A percentile compares a stretch with the other conserved stretches of the same genome.
Evolutionary conservation across 768 basidiomycete genomes (phyloP).

Genomic region (Auricularia sp.): DNA sequence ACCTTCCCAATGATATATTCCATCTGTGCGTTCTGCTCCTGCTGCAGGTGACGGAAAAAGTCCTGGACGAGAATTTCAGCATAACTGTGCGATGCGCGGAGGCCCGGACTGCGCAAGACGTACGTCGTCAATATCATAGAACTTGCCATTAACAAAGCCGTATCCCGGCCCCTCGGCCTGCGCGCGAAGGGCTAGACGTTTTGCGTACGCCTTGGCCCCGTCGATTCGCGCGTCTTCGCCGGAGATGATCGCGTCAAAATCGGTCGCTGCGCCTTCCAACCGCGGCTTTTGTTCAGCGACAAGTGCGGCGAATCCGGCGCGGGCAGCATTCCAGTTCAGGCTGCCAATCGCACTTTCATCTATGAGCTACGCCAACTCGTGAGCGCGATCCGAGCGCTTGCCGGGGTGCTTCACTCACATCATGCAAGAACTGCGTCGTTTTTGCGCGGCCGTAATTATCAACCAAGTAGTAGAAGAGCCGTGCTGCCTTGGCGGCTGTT

Average conservation of each 20-base stretch:
- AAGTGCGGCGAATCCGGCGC: constrained; percentile 29
- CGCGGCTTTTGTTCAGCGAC: constrained; percentile 18
- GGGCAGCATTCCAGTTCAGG: constrained; percentile 36
- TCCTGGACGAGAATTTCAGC: constrained; percentile 30
- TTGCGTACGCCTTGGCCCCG: constrained; percentile 41
- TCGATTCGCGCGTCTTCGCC: constrained; percentile 27
- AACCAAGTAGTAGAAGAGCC: constrained; percentile 57
- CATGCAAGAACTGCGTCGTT: constrained; percentile 41
- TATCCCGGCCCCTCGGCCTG: constrained; percentile 36
- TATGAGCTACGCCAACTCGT: constrained; percentile 8
- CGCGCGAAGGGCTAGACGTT: constrained; percentile 39
- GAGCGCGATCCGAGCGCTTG: neutral
- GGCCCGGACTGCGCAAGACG: constrained; percentile 16
- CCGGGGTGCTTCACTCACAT: neutral
- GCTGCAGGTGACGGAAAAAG: constrained; percentile 54
- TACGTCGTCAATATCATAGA: constrained; percentile 58
- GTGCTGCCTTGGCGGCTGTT: constrained; percentile 47
- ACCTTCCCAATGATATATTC: constrained; percentile 68
- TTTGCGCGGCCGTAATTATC: constrained; percentile 50
- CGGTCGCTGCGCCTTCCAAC: constrained; percentile 17
- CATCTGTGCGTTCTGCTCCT: constrained; percentile 46
- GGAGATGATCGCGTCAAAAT: constrained; percentile 32
- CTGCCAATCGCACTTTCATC: constrained; percentile 19
- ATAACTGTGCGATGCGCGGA: constrained; percentile 1
- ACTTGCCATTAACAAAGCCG: constrained; percentile 84